A percentile compares a stretch with the other conserved stretches of the same genome.
Evolutionary conservation across 2,329 filamentous ascomycete species (phyloP).

Genomic region (Venturiaceae sp.): DNA sequence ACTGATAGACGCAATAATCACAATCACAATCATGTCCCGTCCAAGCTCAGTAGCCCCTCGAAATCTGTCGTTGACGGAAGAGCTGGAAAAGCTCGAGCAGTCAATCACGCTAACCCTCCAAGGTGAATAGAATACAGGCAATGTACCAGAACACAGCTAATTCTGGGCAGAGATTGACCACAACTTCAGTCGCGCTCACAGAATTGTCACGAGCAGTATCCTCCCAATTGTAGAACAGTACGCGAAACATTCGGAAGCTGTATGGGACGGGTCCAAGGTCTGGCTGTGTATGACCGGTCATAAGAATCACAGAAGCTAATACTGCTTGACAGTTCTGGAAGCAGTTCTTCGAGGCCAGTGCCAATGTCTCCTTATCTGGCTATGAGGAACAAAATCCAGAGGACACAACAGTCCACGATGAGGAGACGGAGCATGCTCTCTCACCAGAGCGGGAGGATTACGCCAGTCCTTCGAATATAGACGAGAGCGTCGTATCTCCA

Average conservation of each 20-base stretch:
- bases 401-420: constrained; percentile 42
- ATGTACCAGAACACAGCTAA: background rate
- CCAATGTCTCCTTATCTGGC: constrained; percentile 90
- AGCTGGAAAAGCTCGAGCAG: constrained; percentile 91
- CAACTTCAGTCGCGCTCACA: constrained; percentile 94
- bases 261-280: constrained; percentile 96
- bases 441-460: constrained; percentile 2
- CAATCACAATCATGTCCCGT: constrained; percentile 36
- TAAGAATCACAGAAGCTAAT: constrained; percentile 8
- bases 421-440: constrained; percentile 17
- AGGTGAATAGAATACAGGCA: constrained; percentile 42
- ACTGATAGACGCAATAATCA: background rate
- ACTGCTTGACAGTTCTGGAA: constrained; percentile 75
- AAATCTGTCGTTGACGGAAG: constrained; percentile 75
- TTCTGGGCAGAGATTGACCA: constrained; percentile 74
- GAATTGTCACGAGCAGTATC: constrained; percentile 90
- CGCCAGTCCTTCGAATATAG: constrained; percentile 14
- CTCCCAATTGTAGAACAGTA: constrained; percentile 92
- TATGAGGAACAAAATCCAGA: constrained; percentile 69
- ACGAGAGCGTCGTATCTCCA: constrained; percentile 23
- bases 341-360: constrained; percentile 97
- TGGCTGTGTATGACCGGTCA: background rate
- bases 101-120: constrained; percentile 93
- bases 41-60: constrained; percentile 37
- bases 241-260: constrained; percentile 81